Conservation (phyloP, 2,329 filamentous ascomycete species). For the Colletotrichum australisinense region DNA sequence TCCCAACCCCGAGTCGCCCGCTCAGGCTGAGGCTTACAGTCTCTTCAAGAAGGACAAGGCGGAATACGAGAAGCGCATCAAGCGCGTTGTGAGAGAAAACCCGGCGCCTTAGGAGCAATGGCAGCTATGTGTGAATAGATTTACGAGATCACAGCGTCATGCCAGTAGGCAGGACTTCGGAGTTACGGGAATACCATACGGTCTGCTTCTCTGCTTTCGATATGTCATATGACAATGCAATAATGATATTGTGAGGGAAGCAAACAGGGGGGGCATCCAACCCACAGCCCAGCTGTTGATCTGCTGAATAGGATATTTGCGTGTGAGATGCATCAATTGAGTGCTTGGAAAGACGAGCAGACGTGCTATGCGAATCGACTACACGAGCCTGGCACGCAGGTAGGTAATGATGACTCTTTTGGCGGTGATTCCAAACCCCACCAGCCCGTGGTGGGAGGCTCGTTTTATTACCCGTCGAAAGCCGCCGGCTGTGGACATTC, state of each 20-base stretch:
- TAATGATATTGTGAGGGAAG: not conserved
- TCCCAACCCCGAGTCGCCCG: conserved; percentile 95
- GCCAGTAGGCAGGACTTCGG: conserved; percentile 22
- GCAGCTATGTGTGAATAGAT: not conserved
- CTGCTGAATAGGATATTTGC: not conserved
- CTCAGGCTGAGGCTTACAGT: conserved; percentile 97
- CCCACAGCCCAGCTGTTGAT: not conserved
- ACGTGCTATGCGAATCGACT: not conserved
- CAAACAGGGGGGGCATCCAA: not conserved
- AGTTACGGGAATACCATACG: conserved; percentile 34
- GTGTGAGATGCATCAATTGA: not conserved
- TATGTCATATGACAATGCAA: conserved; percentile 15
- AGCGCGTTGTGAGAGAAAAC: conserved; percentile 89
- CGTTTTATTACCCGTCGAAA: conserved; percentile 12
- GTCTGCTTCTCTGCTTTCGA: conserved; percentile 34
- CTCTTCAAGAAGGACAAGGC: conserved; percentile 89
- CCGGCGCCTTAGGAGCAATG: conserved; percentile 71
- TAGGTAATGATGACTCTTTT: conserved; percentile 5
- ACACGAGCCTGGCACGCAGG: not conserved
- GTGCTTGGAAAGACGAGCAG: not conserved
- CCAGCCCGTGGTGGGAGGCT: conserved; percentile 6
- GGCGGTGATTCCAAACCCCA: not conserved
- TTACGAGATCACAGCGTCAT: conserved; percentile 22
- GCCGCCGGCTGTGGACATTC: conserved; percentile 14
- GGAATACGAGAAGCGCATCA: conserved; percentile 91